Percentiles rank a stretch among this genome's conserved stretches.
Evolutionary conservation across 495 filamentous ascomycete genomes (phyloP).

Genomic region (Apiosordaria backusii): DNA sequence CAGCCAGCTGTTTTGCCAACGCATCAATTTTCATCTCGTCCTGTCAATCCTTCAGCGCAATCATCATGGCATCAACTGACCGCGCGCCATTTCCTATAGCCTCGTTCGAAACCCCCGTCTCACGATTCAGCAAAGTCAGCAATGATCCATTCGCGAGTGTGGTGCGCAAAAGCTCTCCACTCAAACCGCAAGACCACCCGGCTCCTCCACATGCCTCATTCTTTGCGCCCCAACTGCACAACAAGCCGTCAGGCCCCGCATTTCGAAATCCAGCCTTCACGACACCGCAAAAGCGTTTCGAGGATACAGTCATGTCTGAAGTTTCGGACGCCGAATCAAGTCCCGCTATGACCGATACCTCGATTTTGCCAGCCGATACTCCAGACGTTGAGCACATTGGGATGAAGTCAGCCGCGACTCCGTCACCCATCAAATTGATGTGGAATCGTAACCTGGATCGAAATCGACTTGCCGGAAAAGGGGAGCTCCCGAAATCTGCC

Average conservation of each 20-base stretch:
- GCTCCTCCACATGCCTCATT: slow-evolving; percentile 36
- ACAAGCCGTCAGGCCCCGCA: slow-evolving; percentile 39
- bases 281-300: slow-evolving; percentile 69
- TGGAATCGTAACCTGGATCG: slow-evolving; percentile 40
- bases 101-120: slow-evolving; percentile 30
- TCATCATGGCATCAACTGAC: slow-evolving; percentile 17
- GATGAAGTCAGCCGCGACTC: slow-evolving; percentile 42
- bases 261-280: slow-evolving; percentile 72
- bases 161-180: slow-evolving; percentile 22
- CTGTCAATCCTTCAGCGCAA: neutral
- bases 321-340: slow-evolving; percentile 78
- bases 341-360: slow-evolving; percentile 61
- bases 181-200: slow-evolving; percentile 36
- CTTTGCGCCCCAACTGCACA: slow-evolving; percentile 35
- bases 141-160: slow-evolving; percentile 35
- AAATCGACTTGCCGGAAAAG: slow-evolving; percentile 47
- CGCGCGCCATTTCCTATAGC: slow-evolving; percentile 10
- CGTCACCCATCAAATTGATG: slow-evolving; percentile 32
- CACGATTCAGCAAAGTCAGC: slow-evolving; percentile 15
- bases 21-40: neutral
- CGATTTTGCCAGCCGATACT: slow-evolving; percentile 54
- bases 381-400: slow-evolving; percentile 38
- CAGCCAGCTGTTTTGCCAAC: neutral
- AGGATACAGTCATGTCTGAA: slow-evolving; percentile 61
- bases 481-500: slow-evolving; percentile 37